Evolutionary conservation across 2,329 filamentous ascomycete genomes (phyloP).

Genomic region (Verruconis gallopava): DNA sequence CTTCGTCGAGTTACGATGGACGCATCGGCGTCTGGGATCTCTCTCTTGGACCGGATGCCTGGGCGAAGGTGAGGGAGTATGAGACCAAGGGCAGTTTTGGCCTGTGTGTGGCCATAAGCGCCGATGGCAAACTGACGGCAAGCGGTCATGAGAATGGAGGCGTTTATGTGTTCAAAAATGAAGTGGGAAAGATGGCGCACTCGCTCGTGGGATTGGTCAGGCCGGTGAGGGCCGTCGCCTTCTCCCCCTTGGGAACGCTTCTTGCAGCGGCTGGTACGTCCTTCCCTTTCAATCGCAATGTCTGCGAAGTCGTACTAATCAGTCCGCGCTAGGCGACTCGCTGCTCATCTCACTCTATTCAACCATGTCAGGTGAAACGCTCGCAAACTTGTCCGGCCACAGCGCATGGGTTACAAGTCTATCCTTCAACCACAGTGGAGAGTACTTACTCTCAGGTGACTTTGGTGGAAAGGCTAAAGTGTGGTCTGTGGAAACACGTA

Average conservation of each 20-base stretch:
- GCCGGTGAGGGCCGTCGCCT: conserved; percentile 71
- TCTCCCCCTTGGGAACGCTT: conserved; percentile 73
- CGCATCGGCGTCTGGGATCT: conserved; percentile 79
- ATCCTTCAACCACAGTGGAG: conserved; percentile 87
- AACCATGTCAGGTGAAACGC: conserved; percentile 80
- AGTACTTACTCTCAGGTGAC: conserved; percentile 71
- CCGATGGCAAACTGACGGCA: conserved; percentile 73
- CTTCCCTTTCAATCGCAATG: too few species aligned
- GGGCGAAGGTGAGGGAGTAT: conserved; percentile 62
- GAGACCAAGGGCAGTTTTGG: conserved; percentile 92
- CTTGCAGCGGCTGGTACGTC: conserved; percentile 65
- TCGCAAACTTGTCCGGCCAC: conserved; percentile 70
- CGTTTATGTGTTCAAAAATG: conserved; percentile 91
- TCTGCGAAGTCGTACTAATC: too few species aligned
- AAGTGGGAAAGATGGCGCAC: conserved; percentile 71
- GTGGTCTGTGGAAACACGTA: conserved; percentile 75
- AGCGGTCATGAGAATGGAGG: conserved; percentile 87
- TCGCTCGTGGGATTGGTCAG: conserved; percentile 78
- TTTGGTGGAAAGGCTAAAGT: conserved; percentile 94
- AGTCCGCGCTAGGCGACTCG: conserved; percentile 58
- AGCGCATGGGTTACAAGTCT: conserved; percentile 80
- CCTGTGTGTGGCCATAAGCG: conserved; percentile 67
- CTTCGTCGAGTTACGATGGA: conserved; percentile 79
- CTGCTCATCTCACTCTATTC: conserved; percentile 86
- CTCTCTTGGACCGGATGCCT: conserved; percentile 26